Base-by-base conservation (phyloP, 345 rosid species). In the Arabidopsis suecica region DNA sequence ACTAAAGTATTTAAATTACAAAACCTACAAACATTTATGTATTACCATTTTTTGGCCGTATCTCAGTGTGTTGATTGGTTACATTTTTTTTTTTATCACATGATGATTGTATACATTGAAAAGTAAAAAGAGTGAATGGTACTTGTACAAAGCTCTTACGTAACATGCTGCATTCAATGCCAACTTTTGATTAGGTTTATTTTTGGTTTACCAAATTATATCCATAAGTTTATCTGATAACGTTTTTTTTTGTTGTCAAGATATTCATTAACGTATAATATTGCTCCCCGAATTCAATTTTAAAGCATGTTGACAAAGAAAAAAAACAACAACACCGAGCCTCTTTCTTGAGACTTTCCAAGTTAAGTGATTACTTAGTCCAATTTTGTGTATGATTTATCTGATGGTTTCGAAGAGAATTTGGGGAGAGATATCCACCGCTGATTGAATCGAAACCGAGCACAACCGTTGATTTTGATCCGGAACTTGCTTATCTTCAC, bases 401-500 rank as follows among this genome's bases (percentile, higher is more conserved):
- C 53, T 60, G 87, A 63, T 23, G 68, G 40, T 28, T 58, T 78
- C 7, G 95, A 83, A 59, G 83, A 85, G 65, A 86, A 85, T 61
- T 78, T 94, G 18, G 91, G 81, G 56, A 85, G 34, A 63, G 73
- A 79, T 58, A 83, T 75, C 89, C 87, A 90, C 62, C 82, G 82
- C 58, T 80, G 81, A 61, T 65, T 50, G 36, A 78, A 78, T 32
- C 74, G 83, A 72, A 93, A 86, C 45, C 87, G 87, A 44, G 62
- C 57, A 81, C 86, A 87, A 5, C 91, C 91, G 7, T 80, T 86
- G 59, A 89, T 84, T 83, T 82, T 93, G 48, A 93, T 82, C 33
- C 88, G 83, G 68, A 76, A 86, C 63, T 81, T 89, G 51, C 87
- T 73, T 75, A 78, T 84, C 77, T 71, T 88, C 65, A 89, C 80